Evolutionary conservation across 805 yeast genomes (phyloP).

Genomic region (Candida ortonii): DNA sequence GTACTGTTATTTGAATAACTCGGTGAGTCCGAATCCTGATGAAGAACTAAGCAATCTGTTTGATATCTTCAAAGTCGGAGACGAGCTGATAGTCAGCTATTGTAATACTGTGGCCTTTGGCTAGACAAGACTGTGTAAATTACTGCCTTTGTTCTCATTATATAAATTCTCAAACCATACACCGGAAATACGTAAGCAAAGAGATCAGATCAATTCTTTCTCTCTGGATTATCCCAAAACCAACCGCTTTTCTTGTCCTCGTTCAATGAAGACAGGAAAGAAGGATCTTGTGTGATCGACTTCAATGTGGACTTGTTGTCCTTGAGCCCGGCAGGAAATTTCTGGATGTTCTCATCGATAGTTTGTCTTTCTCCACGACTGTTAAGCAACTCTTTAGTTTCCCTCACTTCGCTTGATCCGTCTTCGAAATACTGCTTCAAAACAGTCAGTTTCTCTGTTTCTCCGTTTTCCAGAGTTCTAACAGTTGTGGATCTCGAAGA

Average conservation of each 20-base stretch:
- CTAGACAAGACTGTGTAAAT: no score
- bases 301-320: neutral
- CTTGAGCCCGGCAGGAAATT: conserved; percentile 2
- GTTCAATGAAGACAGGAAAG: no score
- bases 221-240: conserved; percentile 29
- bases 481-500: conserved; percentile 36
- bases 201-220: conserved; percentile 7
- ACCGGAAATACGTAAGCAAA: no score
- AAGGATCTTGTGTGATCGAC: neutral
- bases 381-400: conserved; percentile 38
- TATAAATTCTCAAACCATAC: no score
- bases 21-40: conserved; percentile 45
- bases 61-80: conserved; percentile 34
- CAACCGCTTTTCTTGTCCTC: conserved; percentile 25
- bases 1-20: conserved; percentile 44
- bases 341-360: conserved; percentile 20
- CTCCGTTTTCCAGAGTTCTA: conserved; percentile 41
- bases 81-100: conserved; percentile 43
- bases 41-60: conserved; percentile 39
- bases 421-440: conserved; percentile 39
- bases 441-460: conserved; percentile 39
- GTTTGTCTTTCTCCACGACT: conserved; percentile 35
- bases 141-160: no score
- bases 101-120: conserved; percentile 49
- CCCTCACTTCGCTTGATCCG: conserved; percentile 40